Percentiles rank a stretch among this genome's conserved stretches.
Evolutionary conservation across 768 basidiomycete genomes (phyloP).

Genomic region (Mycena olivaceomarginata): DNA sequence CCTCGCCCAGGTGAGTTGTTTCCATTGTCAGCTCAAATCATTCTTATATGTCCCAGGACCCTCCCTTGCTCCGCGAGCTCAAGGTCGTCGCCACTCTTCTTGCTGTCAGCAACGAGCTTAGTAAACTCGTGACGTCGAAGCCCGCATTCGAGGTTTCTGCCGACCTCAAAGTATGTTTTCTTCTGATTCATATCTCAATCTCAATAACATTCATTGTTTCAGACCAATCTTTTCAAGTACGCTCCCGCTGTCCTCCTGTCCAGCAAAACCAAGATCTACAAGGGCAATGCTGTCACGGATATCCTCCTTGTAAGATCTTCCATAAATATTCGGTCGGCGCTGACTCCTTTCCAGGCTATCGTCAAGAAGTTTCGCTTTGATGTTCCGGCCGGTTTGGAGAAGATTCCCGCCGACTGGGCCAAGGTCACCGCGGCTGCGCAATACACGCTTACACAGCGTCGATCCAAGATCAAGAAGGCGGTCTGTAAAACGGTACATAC

Average conservation of each 20-base stretch:
- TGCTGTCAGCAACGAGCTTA: background rate
- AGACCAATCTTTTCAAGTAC: background rate
- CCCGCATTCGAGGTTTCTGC: slow-evolving; percentile 21
- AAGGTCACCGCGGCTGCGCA: background rate
- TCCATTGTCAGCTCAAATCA: background rate
- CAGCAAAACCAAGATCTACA: background rate
- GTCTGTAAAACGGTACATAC: no score
- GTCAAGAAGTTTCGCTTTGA: background rate
- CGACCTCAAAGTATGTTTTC: slow-evolving; percentile 10
- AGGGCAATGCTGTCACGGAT: no score
- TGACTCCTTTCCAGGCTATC: background rate
- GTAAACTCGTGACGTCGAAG: background rate
- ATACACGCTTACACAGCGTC: background rate
- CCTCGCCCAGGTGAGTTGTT: slow-evolving; percentile 1
- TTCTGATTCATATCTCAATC: background rate
- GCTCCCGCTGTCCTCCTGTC: background rate
- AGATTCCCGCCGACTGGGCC: background rate
- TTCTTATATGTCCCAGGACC: slow-evolving; percentile 2
- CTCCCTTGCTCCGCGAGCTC: background rate
- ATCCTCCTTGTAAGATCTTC: background rate
- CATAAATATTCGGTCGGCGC: background rate
- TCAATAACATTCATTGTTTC: background rate
- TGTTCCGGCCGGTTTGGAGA: background rate
- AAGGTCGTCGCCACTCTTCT: background rate
- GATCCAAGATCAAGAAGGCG: no score